Conservation (phyloP, 73 alveolate genomes). For the Blepharisma japonicum region DNA sequence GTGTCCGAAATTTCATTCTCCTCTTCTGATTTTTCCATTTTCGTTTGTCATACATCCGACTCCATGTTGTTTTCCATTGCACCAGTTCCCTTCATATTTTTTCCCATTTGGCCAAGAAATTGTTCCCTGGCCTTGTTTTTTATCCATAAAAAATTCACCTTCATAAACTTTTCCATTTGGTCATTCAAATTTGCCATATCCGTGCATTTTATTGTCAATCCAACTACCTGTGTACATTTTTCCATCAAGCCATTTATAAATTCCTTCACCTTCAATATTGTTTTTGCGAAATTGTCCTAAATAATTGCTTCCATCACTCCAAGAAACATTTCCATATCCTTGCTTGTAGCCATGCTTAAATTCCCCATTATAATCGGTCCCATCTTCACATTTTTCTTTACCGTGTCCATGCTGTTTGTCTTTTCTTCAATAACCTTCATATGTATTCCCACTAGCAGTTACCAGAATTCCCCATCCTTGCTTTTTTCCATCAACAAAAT, state of each 20-base stretch:
- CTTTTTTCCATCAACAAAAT: slow-evolving; percentile 39
- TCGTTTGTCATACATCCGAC: slow-evolving; percentile 38
- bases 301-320: slow-evolving; percentile 64
- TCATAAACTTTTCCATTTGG: slow-evolving; percentile 65
- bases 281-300: slow-evolving; percentile 51
- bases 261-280: slow-evolving; percentile 54
- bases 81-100: slow-evolving; percentile 44
- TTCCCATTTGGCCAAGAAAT: slow-evolving; percentile 51
- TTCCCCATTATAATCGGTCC: slow-evolving; percentile 73
- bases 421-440: slow-evolving; percentile 49
- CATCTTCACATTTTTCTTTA: slow-evolving; percentile 57
- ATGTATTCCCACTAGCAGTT: slow-evolving; percentile 51
- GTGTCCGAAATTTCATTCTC: slow-evolving; percentile 39
- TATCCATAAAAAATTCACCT: slow-evolving; percentile 49
- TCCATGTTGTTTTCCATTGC: slow-evolving; percentile 60
- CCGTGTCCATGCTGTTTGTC: slow-evolving; percentile 41
- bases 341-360: slow-evolving; percentile 62
- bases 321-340: slow-evolving; percentile 68
- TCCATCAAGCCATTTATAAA: slow-evolving; percentile 58
- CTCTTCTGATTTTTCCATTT: slow-evolving; percentile 39
- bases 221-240: slow-evolving; percentile 62
- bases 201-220: slow-evolving; percentile 72
- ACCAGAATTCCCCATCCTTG: slow-evolving; percentile 48
- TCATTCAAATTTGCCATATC: slow-evolving; percentile 63
- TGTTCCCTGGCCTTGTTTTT: slow-evolving; percentile 56